Percentiles rank a stretch among this genome's conserved stretches.
These are phyloP conservation scores for Erigeron philadelphicus DNA, from an alignment of 140 eudicot genomes.

Conservation along the genomic window DNA sequence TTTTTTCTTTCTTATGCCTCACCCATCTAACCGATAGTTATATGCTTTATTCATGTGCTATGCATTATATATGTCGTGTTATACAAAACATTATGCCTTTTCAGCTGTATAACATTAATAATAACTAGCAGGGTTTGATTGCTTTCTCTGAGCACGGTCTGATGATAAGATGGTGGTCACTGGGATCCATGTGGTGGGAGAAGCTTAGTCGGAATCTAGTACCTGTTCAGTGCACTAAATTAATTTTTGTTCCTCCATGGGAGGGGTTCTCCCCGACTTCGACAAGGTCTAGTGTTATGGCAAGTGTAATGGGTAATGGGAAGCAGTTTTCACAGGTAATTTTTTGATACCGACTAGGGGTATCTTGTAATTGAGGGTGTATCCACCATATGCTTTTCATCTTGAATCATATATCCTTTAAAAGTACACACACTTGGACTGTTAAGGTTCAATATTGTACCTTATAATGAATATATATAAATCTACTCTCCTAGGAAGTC, in stretches of 20 bases:
- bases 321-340: constrained; percentile 55
- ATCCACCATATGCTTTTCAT: not conserved
- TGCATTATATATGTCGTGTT: not conserved
- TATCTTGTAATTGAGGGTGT: constrained; percentile 9
- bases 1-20: too few species aligned
- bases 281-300: constrained; percentile 84
- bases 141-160: constrained; percentile 91
- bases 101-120: not conserved
- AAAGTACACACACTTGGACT: not conserved
- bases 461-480: not conserved
- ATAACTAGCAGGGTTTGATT: constrained; percentile 70
- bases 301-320: constrained; percentile 50
- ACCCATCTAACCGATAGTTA: not conserved
- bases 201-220: constrained; percentile 78
- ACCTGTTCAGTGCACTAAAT: constrained; percentile 90
- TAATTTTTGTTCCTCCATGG: constrained; percentile 96
- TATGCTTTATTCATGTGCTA: not conserved
- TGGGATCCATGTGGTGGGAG: constrained; percentile 98
- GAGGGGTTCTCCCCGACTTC: constrained; percentile 93
- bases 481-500: constrained; percentile 3
- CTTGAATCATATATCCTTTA: constrained; percentile 6
- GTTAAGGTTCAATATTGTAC: constrained; percentile 4
- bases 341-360: constrained; percentile 1
- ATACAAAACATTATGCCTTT: not conserved
- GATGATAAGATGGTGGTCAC: constrained; percentile 97